These are phyloP conservation scores for Xylariaceae sp. DNA, from an alignment of 2,329 filamentous ascomycete species.

Conservation along the genomic window DNA sequence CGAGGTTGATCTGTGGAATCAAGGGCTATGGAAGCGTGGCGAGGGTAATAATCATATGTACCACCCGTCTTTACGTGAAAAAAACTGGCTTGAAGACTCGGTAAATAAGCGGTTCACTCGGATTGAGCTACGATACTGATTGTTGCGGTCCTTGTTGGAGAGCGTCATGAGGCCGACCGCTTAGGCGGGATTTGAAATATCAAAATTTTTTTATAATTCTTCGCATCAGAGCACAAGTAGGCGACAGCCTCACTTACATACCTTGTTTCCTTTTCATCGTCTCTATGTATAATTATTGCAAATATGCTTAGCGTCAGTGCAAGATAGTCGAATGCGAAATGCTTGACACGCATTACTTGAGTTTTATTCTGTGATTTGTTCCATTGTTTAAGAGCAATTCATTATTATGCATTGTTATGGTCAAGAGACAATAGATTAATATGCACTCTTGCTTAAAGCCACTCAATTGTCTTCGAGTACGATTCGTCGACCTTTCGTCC, in stretches of 20 bases:
- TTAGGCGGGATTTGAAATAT: not conserved
- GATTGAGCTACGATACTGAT: conserved; percentile 36
- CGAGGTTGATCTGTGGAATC: conserved; percentile 19
- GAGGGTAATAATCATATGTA: not conserved
- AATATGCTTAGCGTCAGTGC: not conserved
- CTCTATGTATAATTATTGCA: conserved; percentile 11
- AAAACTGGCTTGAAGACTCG: conserved; percentile 36
- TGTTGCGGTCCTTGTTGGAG: not conserved
- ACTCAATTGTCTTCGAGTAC: conserved; percentile 31
- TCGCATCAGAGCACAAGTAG: not conserved
- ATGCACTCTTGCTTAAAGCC: conserved; percentile 25
- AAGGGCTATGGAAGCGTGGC: conserved; percentile 35
- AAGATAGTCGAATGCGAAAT: conserved; percentile 2
- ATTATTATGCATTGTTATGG: not conserved
- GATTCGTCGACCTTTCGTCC: conserved; percentile 32
- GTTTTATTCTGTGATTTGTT: too few relatives aligned
- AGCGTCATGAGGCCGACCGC: not conserved
- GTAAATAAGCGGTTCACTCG: conserved; percentile 35
- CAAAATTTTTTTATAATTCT: not conserved
- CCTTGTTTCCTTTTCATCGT: conserved; percentile 2
- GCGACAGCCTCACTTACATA: conserved; percentile 2
- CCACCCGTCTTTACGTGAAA: conserved; percentile 19
- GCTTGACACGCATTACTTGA: not conserved
- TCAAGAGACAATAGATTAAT: not conserved
- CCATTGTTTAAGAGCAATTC: too few relatives aligned